Conservation (phyloP, 2,329 filamentous ascomycete species). For the Sporothrix pseudoabietina region DNA sequence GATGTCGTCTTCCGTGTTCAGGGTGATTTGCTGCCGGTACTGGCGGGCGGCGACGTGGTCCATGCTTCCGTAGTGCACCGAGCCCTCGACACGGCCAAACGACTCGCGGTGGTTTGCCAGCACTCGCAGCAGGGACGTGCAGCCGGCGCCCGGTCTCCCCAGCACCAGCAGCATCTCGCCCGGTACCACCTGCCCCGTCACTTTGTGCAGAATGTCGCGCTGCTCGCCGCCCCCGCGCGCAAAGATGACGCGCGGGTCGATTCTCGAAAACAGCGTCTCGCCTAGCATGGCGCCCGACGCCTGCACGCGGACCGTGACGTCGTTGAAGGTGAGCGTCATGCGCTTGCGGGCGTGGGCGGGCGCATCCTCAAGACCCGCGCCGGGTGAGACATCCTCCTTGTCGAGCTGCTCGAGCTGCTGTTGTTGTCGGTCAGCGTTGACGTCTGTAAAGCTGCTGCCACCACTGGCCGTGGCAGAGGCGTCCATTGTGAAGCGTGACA, state of each 20-base stretch:
- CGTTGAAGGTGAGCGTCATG: slow-evolving; percentile 32
- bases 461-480: neutral
- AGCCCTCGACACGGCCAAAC: slow-evolving; percentile 65
- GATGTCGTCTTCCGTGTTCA: slow-evolving; percentile 65
- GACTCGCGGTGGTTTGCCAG: slow-evolving; percentile 69
- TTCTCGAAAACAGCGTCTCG: slow-evolving; percentile 31
- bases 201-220: slow-evolving; percentile 26
- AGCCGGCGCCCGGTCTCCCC: slow-evolving; percentile 60
- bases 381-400: neutral
- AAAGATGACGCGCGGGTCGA: slow-evolving; percentile 30
- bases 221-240: neutral
- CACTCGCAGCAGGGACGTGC: slow-evolving; percentile 59
- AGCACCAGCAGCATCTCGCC: slow-evolving; percentile 45
- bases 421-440: neutral
- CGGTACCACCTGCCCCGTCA: slow-evolving; percentile 28
- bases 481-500: neutral
- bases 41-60: slow-evolving; percentile 48
- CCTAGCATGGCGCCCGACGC: slow-evolving; percentile 31
- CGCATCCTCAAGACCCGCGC: neutral
- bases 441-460: slow-evolving; percentile 17
- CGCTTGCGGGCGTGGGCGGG: slow-evolving; percentile 17
- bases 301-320: slow-evolving; percentile 31
- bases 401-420: neutral
- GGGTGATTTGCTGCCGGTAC: slow-evolving; percentile 46
- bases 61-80: slow-evolving; percentile 63